phyloP scores from a whole-genome alignment of 129 eudicot genomes.

The Flaveria linearis region DNA sequence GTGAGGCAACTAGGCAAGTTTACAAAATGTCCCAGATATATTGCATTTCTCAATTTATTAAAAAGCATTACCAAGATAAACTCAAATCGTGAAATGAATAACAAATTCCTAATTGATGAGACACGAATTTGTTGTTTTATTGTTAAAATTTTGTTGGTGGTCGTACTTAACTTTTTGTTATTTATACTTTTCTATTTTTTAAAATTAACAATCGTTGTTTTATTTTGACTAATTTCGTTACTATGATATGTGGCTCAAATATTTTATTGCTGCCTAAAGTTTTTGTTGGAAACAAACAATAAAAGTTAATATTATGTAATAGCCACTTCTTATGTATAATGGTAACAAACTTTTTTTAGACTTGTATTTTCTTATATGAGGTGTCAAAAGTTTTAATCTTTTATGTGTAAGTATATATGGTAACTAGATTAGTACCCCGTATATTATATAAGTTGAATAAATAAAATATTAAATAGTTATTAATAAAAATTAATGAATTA shows the following conservation, averaged over 20 bases:
- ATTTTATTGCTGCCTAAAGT: not conserved
- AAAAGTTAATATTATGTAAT: too few relatives aligned
- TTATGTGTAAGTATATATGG: too few relatives aligned
- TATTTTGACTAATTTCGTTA: slow-evolving; percentile 17
- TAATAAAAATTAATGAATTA: too few relatives aligned
- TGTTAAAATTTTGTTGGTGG: slow-evolving; percentile 8
- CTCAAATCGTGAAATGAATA: not conserved
- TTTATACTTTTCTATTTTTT: not conserved
- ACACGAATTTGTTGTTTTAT: not conserved
- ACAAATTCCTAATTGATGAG: slow-evolving; percentile 9
- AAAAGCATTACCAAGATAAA: not conserved
- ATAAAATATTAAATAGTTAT: too few relatives aligned
- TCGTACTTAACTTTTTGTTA: not conserved
- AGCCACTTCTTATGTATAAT: not conserved
- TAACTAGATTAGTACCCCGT: too few relatives aligned
- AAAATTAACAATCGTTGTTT: slow-evolving; percentile 1
- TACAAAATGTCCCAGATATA: not conserved
- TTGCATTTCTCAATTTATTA: not conserved
- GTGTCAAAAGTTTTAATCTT: too few relatives aligned
- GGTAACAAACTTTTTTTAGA: not conserved
- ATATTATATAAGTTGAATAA: too few relatives aligned
- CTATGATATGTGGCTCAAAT: slow-evolving; percentile 1
- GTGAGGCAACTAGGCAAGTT: too few relatives aligned
- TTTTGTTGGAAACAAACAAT: too few relatives aligned
- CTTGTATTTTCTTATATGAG: too few relatives aligned